Conservation (phyloP, 305 asterid genomes). For the Solanum aculeatissimum region DNA sequence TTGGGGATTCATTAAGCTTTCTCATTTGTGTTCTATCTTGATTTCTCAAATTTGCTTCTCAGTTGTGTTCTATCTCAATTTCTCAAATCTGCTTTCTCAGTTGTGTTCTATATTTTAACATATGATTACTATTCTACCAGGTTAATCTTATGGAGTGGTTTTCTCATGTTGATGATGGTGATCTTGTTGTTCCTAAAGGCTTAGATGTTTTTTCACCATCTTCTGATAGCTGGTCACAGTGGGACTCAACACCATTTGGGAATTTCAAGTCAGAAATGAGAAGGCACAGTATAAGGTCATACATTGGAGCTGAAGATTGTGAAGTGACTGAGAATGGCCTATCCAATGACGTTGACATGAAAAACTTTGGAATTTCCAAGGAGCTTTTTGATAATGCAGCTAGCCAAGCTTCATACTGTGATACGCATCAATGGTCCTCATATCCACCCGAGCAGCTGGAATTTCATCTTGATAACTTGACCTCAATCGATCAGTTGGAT, state of each 20-base stretch:
- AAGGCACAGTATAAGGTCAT: neutral
- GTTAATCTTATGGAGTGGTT: slow-evolving; percentile 1
- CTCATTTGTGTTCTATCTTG: neutral
- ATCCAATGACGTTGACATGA: neutral
- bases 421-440: neutral
- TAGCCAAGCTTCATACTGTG: neutral
- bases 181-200: neutral
- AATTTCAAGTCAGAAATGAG: neutral
- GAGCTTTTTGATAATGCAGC: neutral
- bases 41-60: neutral
- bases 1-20: neutral
- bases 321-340: neutral
- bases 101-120: neutral
- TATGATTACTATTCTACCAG: neutral
- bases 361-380: neutral
- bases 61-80: no score
- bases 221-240: neutral
- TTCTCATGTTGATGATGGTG: neutral
- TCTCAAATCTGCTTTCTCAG: neutral
- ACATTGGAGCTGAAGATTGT: neutral
- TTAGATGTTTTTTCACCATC: neutral
- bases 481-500: neutral
- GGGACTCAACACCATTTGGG: neutral
- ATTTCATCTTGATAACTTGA: neutral
- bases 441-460: neutral